Conservation (phyloP, 768 basidiomycete genomes). For the Termitomyces sp. region DNA sequence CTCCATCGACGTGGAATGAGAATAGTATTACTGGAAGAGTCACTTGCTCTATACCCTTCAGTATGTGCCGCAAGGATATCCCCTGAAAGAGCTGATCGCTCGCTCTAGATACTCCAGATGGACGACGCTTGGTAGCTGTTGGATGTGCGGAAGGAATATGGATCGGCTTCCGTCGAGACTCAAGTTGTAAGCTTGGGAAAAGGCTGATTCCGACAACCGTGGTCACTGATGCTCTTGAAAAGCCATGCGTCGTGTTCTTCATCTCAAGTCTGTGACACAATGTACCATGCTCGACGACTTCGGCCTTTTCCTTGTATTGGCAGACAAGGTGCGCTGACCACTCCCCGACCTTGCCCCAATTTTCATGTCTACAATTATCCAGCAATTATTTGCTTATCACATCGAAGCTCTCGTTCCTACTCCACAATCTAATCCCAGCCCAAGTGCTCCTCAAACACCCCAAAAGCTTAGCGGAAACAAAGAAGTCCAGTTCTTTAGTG, state of each 20-base stretch:
- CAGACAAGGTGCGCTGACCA: constrained; percentile 71
- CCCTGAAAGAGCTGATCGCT: not conserved
- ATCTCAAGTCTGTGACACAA: constrained; percentile 89
- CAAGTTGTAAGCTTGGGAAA: constrained; percentile 58
- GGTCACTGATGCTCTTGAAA: constrained; percentile 30
- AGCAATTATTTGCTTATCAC: constrained; percentile 90
- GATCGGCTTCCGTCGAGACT: constrained; percentile 90
- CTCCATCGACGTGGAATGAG: constrained; percentile 59
- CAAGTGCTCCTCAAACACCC: constrained; percentile 73
- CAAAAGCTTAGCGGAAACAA: constrained; percentile 86
- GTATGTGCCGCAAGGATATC: constrained; percentile 37
- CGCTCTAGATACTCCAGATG: constrained; percentile 73
- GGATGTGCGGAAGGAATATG: constrained; percentile 93
- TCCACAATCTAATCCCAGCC: constrained; percentile 59
- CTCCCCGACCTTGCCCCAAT: constrained; percentile 15
- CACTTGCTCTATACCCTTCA: constrained; percentile 93
- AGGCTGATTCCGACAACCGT: not conserved
- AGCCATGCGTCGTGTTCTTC: constrained; percentile 91
- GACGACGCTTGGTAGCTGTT: constrained; percentile 79
- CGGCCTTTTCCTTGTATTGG: constrained; percentile 93
- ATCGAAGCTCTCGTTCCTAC: constrained; percentile 96
- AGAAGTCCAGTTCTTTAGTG: constrained; percentile 95
- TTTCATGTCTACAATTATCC: not conserved
- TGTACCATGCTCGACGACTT: constrained; percentile 95
- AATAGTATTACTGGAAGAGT: constrained; percentile 81